Conservation (phyloP, 305 asterid species). For the Fraxinus greggii region DNA sequence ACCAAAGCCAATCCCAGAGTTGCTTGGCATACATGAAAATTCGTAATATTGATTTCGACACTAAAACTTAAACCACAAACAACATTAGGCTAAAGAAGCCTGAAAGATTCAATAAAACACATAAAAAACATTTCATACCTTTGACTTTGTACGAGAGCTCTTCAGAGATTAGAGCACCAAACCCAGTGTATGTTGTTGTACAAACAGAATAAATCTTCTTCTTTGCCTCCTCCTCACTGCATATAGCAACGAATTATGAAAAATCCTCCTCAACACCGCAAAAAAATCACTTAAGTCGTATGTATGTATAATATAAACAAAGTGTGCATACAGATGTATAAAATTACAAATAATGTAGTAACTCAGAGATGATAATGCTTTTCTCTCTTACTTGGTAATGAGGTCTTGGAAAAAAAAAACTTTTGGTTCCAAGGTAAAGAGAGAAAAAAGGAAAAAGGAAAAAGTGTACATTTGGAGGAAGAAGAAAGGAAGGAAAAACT, state of each 20-base stretch:
- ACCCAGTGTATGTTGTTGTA: conserved; percentile 77
- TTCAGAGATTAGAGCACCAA: conserved; percentile 81
- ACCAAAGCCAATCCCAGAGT: neutral
- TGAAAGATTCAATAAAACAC: neutral
- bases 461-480: neutral
- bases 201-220: conserved; percentile 88
- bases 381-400: neutral
- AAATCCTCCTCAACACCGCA: neutral
- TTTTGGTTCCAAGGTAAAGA: neutral
- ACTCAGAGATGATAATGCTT: neutral
- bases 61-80: neutral
- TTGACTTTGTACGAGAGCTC: conserved; percentile 84
- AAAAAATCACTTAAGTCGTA: neutral
- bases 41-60: neutral
- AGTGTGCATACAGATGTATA: neutral
- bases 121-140: conserved; percentile 38
- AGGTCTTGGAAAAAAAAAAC: neutral
- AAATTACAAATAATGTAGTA: neutral
- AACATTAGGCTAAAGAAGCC: neutral
- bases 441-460: neutral
- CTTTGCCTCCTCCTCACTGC: conserved; percentile 95
- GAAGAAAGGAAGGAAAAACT: neutral
- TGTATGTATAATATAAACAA: neutral
- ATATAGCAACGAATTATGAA: conserved; percentile 24
- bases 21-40: neutral